phyloP scores from a whole-genome alignment of 164 flowering plant genomes.

The Litsea cubeba region DNA sequence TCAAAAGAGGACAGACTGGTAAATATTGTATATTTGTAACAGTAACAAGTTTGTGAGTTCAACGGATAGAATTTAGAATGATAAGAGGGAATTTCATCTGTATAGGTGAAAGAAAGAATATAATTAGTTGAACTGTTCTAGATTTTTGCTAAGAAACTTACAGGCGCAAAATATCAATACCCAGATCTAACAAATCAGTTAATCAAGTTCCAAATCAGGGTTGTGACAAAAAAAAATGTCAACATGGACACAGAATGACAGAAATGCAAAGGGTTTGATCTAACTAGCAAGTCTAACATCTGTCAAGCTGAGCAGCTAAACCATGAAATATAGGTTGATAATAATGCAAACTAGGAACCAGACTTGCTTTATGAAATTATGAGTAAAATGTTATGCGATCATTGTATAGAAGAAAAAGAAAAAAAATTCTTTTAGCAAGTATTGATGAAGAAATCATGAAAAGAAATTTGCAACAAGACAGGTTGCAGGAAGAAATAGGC shows the following conservation, averaged over 20 bases:
- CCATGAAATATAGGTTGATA: neutral
- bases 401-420: too few species aligned
- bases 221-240: neutral
- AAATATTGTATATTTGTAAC: too few species aligned
- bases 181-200: neutral
- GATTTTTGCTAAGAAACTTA: neutral
- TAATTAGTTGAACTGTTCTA: too few species aligned
- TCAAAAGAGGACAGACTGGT: too few species aligned
- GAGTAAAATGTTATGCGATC: too few species aligned
- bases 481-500: slow-evolving; percentile 2
- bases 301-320: neutral
- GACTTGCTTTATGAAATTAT: too few species aligned
- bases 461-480: neutral
- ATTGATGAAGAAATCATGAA: neutral
- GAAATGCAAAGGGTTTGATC: neutral
- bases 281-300: neutral
- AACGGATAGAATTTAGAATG: too few species aligned
- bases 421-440: too few species aligned
- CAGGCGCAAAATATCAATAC: neutral
- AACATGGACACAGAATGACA: neutral
- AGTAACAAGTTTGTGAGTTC: too few species aligned
- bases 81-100: too few species aligned
- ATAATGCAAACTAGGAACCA: neutral
- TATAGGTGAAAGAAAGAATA: too few species aligned
- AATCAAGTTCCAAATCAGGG: neutral